Conservation (phyloP, 164 flowering plant species). For the Dillenia turbinata region DNA sequence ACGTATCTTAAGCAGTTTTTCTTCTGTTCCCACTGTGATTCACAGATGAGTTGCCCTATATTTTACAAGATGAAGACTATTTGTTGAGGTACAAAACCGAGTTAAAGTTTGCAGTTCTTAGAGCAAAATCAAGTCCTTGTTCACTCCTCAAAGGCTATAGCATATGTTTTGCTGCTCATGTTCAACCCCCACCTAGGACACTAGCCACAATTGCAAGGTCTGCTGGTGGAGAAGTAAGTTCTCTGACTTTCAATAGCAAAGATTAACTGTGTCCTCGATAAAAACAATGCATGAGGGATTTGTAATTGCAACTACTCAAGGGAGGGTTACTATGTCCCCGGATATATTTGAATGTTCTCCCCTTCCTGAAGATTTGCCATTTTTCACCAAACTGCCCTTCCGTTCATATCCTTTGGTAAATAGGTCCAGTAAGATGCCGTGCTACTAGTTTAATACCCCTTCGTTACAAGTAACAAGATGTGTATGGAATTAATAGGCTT, state of each 20-base stretch:
- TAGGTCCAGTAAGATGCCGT: too few relatives aligned
- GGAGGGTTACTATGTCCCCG: neutral
- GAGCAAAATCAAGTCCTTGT: conserved; percentile 50
- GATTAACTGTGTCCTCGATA: neutral
- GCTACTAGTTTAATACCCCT: too few relatives aligned
- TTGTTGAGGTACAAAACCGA: conserved; percentile 44
- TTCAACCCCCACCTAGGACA: conserved; percentile 45
- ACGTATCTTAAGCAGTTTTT: too few relatives aligned
- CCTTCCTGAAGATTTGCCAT: neutral
- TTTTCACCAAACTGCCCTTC: neutral
- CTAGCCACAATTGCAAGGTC: conserved; percentile 54
- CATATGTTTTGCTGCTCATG: conserved; percentile 50
- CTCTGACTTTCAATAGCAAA: neutral
- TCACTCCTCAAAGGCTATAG: conserved; percentile 63
- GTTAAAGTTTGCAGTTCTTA: conserved; percentile 54
- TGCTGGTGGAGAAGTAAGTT: conserved; percentile 87
- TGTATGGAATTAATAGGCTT: too few relatives aligned
- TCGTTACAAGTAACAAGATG: too few relatives aligned
- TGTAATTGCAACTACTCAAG: neutral
- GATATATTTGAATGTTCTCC: too few relatives aligned
- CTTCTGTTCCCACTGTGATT: neutral
- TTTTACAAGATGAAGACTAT: conserved; percentile 71
- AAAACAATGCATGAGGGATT: neutral
- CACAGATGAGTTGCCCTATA: conserved; percentile 63
- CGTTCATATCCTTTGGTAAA: neutral